Evolutionary conservation across 768 basidiomycete genomes (phyloP).

Genomic region (Phylloporus rhodoxanthus): DNA sequence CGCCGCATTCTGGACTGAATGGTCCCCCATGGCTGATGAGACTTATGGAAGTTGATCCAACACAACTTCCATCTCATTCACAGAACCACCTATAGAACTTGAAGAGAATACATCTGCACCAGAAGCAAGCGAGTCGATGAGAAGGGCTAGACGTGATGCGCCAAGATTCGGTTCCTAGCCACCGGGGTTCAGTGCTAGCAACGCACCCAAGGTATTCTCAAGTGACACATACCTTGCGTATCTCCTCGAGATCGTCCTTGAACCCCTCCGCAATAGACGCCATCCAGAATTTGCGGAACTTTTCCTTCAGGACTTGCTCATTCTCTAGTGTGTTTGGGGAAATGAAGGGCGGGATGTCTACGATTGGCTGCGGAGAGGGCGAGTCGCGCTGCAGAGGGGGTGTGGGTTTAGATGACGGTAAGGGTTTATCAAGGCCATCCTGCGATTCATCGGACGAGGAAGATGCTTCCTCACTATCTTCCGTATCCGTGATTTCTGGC

Average conservation of each 20-base stretch:
- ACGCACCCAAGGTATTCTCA: not conserved
- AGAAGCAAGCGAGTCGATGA: slow-evolving; percentile 78
- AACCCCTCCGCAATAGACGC: slow-evolving; percentile 39
- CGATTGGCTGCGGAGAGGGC: slow-evolving; percentile 18
- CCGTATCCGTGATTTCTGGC: not conserved
- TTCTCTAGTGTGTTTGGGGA: slow-evolving; percentile 34
- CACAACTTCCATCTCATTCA: slow-evolving; percentile 75
- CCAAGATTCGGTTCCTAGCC: slow-evolving; percentile 62
- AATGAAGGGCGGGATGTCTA: slow-evolving; percentile 53
- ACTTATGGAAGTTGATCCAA: slow-evolving; percentile 34
- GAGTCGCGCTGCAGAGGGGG: slow-evolving; percentile 16
- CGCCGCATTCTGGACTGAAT: not conserved
- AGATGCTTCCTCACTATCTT: slow-evolving; percentile 10
- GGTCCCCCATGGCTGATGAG: not conserved
- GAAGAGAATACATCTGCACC: slow-evolving; percentile 69
- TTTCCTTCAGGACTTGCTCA: slow-evolving; percentile 55
- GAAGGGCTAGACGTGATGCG: slow-evolving; percentile 58
- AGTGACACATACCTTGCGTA: slow-evolving; percentile 59
- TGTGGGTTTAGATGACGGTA: not conserved
- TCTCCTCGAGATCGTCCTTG: slow-evolving; percentile 75
- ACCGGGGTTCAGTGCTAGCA: not conserved
- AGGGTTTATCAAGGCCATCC: not conserved
- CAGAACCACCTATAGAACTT: slow-evolving; percentile 27
- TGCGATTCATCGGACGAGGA: slow-evolving; percentile 16
- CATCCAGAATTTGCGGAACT: slow-evolving; percentile 87